Evolutionary conservation across 768 basidiomycete genomes (phyloP), one percentile per base, ranked within the genome.

Genomic region (Pholiota microspora): DNA sequence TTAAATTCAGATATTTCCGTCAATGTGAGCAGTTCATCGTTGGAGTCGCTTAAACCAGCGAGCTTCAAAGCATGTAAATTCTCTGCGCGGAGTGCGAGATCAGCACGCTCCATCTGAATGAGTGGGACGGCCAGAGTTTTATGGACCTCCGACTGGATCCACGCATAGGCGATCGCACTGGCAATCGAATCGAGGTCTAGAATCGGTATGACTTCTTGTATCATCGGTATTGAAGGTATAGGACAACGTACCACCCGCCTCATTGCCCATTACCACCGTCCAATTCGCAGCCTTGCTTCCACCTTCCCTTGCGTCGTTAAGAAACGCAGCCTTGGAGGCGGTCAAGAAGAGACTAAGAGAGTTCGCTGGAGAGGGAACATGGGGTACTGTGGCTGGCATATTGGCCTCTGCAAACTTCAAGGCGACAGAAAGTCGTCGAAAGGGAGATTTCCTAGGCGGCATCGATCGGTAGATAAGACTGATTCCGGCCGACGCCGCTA

Each of bases 201-300:
- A 49, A 51, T 46, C 45, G 40, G n/a, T 25, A 18, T 49, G 29
- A 49, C 24, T 51, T 31, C 35, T 29, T 49, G 23, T 29, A 24
- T 34, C 31, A 28, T 49, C 35, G 16, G 23, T 48, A 36, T 24
- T 44, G 29, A 31, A 31, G 29, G 7, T 16, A 49, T 34, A n/a
- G 48, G 44, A 53, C 13, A 16, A 63, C 73, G 54, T 67, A 95
- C 96, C 96, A 64, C 95, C 95, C 12, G 96, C 93, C 71, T 98
- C 96, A 68, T 99, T 99, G 0, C 96, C 95, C 86, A 94, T 91
- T 0, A 86, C 88, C 4, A 97, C 77, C 0, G 83, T 88, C 95
- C 94, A 98, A 45, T 84, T 80, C 0, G 63, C 60, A 27, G 74
- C 79, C 35, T 77, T 76, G 1, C 73, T 74, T 7, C 71, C 69